Percentiles rank a stretch among this genome's conserved stretches.
Evolutionary conservation across 371 early-diverging fungal species (phyloP).

Genomic region (Catenaria anguillulae): DNA sequence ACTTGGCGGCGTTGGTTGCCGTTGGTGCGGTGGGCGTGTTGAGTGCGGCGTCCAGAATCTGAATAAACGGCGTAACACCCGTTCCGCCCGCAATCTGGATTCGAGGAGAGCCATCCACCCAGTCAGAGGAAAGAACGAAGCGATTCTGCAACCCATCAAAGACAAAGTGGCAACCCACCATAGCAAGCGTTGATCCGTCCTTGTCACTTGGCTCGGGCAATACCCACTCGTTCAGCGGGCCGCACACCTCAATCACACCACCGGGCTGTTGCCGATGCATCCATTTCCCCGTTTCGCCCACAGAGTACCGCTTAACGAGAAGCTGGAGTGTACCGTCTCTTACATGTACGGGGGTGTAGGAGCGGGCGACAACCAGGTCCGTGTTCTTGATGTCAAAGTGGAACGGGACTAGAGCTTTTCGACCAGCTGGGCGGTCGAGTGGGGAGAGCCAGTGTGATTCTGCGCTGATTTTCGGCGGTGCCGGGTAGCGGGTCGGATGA

Average conservation of each 20-base stretch:
- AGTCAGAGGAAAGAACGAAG: too few relatives aligned
- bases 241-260: background rate
- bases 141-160: background rate
- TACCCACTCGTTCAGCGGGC: background rate
- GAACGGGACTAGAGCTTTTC: background rate
- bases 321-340: background rate
- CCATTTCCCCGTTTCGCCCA: slow-evolving; percentile 5
- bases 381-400: slow-evolving; percentile 2
- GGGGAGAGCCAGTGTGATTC: too few relatives aligned
- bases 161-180: background rate
- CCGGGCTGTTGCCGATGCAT: background rate
- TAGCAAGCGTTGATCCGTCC: background rate
- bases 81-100: slow-evolving; percentile 2
- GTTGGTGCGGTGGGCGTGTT: background rate
- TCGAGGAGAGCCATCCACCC: too few relatives aligned
- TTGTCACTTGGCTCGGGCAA: background rate
- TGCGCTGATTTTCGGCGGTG: too few relatives aligned
- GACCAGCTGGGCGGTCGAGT: too few relatives aligned
- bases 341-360: background rate
- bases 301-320: background rate
- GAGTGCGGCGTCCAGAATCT: background rate
- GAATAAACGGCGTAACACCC: background rate
- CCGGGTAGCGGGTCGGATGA: too few relatives aligned
- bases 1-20: background rate
- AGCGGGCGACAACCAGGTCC: background rate